These are phyloP conservation scores for Cadophora malorum DNA, from an alignment of 2,329 filamentous ascomycete genomes.

Conservation along the genomic window DNA sequence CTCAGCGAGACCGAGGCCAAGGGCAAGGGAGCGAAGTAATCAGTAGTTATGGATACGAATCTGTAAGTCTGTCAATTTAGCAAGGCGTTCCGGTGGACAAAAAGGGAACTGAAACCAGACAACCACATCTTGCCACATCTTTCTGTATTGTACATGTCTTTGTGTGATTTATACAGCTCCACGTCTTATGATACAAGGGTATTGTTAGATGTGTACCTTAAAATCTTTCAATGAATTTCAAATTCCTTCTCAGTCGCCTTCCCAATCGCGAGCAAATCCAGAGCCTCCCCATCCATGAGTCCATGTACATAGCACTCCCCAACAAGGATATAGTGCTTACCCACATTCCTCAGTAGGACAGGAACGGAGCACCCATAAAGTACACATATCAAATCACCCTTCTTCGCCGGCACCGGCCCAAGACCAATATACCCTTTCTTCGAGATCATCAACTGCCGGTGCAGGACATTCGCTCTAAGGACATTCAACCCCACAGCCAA, in stretches of 20 bases:
- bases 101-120: slow-evolving; percentile 22
- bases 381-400: slow-evolving; percentile 14
- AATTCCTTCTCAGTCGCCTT: slow-evolving; percentile 14
- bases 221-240: background rate
- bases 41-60: background rate
- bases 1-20: slow-evolving; percentile 82
- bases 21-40: slow-evolving; percentile 44
- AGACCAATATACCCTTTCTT: slow-evolving; percentile 13
- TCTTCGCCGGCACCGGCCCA: background rate
- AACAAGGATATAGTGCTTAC: slow-evolving; percentile 7
- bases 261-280: slow-evolving; percentile 8
- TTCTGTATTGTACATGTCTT: too few relatives aligned
- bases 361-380: slow-evolving; percentile 13
- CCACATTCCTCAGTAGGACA: slow-evolving; percentile 6
- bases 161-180: background rate
- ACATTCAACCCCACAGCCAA: slow-evolving; percentile 11
- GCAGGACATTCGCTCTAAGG: slow-evolving; percentile 6
- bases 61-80: slow-evolving; percentile 32
- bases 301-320: slow-evolving; percentile 17
- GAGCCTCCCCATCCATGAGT: slow-evolving; percentile 7
- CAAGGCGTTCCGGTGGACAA: slow-evolving; percentile 36
- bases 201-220: background rate
- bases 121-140: background rate
- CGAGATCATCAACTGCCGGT: slow-evolving; percentile 5
- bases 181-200: background rate